Conservation (phyloP, 495 filamentous ascomycete species). For the Recurvomyces mirabilis region DNA sequence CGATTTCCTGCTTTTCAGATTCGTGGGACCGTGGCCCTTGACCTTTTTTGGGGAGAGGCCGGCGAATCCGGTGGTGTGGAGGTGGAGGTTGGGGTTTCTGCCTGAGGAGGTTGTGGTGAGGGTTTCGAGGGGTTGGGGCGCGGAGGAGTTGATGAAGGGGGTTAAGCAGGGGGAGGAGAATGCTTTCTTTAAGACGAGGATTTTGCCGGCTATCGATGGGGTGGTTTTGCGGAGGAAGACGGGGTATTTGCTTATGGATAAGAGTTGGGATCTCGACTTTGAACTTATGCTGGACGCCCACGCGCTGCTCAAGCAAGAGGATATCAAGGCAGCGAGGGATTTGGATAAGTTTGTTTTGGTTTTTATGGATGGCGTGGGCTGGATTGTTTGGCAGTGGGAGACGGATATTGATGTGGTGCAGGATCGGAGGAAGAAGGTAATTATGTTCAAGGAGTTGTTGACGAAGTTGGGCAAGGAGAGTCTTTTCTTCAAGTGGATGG, state of each 20-base stretch:
- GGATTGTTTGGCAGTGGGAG: constrained; percentile 45
- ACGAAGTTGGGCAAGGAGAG: constrained; percentile 64
- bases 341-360: constrained; percentile 58
- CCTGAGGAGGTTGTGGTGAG: constrained; percentile 65
- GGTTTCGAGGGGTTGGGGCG: constrained; percentile 49
- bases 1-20: constrained; percentile 57
- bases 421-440: constrained; percentile 39
- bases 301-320: constrained; percentile 45
- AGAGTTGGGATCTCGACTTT: constrained; percentile 75
- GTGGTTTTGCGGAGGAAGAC: constrained; percentile 55
- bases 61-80: constrained; percentile 51
- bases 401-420: constrained; percentile 26
- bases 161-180: constrained; percentile 27
- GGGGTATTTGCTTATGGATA: constrained; percentile 66
- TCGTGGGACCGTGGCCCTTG: constrained; percentile 65
- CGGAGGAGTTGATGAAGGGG: constrained; percentile 32
- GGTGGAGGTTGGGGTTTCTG: constrained; percentile 56
- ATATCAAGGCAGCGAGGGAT: constrained; percentile 43
- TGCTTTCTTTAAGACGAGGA: constrained; percentile 35
- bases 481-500: constrained; percentile 76
- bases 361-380: constrained; percentile 50
- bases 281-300: constrained; percentile 58
- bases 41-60: constrained; percentile 50
- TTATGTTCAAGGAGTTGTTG: constrained; percentile 61
- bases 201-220: constrained; percentile 53